Evolutionary conservation across 2,329 filamentous ascomycete genomes (phyloP).

Genomic region (Ophiosphaerella herpotricha): DNA sequence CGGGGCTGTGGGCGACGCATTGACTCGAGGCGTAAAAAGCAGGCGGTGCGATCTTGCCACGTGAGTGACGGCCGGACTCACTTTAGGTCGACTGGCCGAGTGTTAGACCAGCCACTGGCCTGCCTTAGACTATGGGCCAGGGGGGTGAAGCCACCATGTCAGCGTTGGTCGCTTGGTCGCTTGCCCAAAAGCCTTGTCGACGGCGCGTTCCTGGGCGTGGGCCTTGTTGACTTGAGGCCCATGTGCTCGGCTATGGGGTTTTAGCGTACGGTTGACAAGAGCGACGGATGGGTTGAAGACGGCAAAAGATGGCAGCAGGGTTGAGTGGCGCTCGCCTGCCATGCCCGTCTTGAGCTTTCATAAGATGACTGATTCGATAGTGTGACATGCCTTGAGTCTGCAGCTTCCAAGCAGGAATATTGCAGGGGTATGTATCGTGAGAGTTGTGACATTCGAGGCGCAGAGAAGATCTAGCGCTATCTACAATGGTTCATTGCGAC

Average conservation of each 20-base stretch:
- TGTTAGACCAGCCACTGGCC: slow-evolving; percentile 30
- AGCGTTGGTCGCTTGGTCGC: slow-evolving; percentile 27
- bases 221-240: slow-evolving; percentile 11
- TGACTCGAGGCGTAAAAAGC: slow-evolving; percentile 4
- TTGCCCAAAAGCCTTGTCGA: slow-evolving; percentile 15
- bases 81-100: slow-evolving; percentile 29
- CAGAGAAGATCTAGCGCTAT: neutral
- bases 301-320: neutral
- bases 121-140: slow-evolving; percentile 25
- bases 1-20: slow-evolving; percentile 19
- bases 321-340: slow-evolving; percentile 7
- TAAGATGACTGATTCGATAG: neutral
- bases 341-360: slow-evolving; percentile 1
- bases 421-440: neutral
- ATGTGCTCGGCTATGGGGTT: neutral
- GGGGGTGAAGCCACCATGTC: slow-evolving; percentile 28
- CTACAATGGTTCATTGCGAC: slow-evolving; percentile 8
- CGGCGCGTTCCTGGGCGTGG: slow-evolving; percentile 31
- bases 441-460: neutral
- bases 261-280: neutral
- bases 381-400: slow-evolving; percentile 6
- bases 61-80: slow-evolving; percentile 36
- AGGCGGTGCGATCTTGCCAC: slow-evolving; percentile 24
- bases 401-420: neutral
- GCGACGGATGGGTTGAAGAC: too few relatives aligned